Percentiles rank a stretch among this genome's conserved stretches.
Conservation (phyloP, 352 stramenopile genomes). For the Globisporangium splendens region DNA sequence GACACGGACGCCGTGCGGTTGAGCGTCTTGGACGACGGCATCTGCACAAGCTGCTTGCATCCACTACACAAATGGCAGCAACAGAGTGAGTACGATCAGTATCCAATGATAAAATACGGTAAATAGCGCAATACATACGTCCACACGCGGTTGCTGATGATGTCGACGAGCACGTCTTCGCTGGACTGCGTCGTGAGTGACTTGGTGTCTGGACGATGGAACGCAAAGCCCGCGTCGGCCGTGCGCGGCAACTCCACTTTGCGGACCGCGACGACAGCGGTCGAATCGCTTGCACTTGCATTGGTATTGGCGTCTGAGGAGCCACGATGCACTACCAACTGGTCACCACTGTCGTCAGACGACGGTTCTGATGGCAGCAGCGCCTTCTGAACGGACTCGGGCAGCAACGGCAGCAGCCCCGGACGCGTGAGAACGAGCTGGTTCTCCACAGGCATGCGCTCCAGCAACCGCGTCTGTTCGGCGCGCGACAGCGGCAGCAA, state of each 20-base stretch:
- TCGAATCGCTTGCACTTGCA: constrained; percentile 1
- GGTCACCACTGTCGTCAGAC: constrained; percentile 10
- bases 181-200: constrained; percentile 22
- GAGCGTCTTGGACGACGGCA: constrained; percentile 52
- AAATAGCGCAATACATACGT: constrained; percentile 20
- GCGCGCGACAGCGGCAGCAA: constrained; percentile 59
- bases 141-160: constrained; percentile 56
- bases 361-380: constrained; percentile 34
- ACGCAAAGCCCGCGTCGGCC: constrained; percentile 61
- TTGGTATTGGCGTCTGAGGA: constrained; percentile 1
- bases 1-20: constrained; percentile 70
- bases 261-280: constrained; percentile 12
- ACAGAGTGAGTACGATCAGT: no score
- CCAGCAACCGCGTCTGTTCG: constrained; percentile 68
- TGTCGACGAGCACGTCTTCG: constrained; percentile 60
- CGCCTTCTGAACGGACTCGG: constrained; percentile 45
- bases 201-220: constrained; percentile 37
- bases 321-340: constrained; percentile 5
- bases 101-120: no score
- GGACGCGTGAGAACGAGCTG: constrained; percentile 74
- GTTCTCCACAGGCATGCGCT: constrained; percentile 61
- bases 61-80: constrained; percentile 16
- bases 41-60: constrained; percentile 56
- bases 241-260: constrained; percentile 18
- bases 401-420: constrained; percentile 64